Evolutionary conservation across 495 filamentous ascomycete genomes (phyloP), one percentile per base, ranked within the genome.

Genomic region (Xylaria bambusicola): DNA sequence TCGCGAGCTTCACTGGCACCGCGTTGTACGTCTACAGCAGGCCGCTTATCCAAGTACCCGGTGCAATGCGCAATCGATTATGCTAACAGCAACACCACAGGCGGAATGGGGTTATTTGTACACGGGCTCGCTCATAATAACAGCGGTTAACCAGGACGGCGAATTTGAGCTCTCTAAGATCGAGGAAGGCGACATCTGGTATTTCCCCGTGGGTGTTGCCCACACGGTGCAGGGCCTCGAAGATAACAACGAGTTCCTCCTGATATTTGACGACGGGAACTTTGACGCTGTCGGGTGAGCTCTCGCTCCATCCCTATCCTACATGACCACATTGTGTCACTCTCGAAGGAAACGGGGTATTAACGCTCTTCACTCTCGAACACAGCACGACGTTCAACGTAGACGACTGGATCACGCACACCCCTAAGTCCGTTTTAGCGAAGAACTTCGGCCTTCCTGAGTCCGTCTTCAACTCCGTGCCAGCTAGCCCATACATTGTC

Each of bases 61-160:
- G 0, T 2, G 2, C 17, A 33, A 31, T 24, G 1, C 2, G n/a
- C n/a, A n/a, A n/a, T n/a, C n/a, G n/a, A n/a, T 1, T 15, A 3
- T 21, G 35, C 33, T 49, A 41, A 48, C 45, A 13, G 45, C 15
- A 12, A 31, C 0, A 15, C 44, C 24, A 60, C 49, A 86, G 82
- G 85, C 84, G 44, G 84, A 88, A 71, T 88, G 85, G 85, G 86
- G 84, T 10, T 82, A 82, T 56, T 73, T 88, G 1, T 86, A 86
- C 55, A 64, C 75, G 3, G 85, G 86, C 18, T 79, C 75, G 21
- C 75, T 88, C 5, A 65, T 80, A 2, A 69, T 87, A 12, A 81
- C 82, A 8, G 84, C 79, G 4, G 84, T 87, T 23, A 80, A 87
- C 63, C 80, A 88, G 65, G 69, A 83, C 48, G 84, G 85, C 20